phyloP scores from a whole-genome alignment of 1,284 basidiomycete genomes.

The Tilletia indica region DNA sequence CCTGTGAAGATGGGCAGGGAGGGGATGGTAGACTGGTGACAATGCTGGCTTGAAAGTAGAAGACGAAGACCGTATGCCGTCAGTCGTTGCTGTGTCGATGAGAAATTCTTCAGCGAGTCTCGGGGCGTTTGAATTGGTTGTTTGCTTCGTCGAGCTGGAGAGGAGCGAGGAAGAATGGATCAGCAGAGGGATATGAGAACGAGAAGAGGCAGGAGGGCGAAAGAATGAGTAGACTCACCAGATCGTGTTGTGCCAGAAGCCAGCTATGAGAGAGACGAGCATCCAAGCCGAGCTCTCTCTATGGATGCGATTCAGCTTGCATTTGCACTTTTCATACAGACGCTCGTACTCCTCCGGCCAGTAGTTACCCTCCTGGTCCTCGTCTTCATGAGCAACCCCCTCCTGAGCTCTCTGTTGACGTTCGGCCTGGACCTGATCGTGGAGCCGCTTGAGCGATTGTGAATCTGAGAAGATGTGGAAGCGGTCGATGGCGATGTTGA shows the following conservation, averaged over 20 bases:
- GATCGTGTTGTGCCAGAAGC: not conserved
- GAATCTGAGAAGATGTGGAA: not conserved
- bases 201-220: not conserved
- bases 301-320: not conserved
- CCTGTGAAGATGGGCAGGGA: no score
- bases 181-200: not conserved
- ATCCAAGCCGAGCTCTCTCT: not conserved
- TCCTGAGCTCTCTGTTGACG: not conserved
- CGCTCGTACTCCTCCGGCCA: constrained; percentile 4
- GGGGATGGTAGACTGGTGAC: no score
- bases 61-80: not conserved
- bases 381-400: not conserved
- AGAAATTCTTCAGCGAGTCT: not conserved
- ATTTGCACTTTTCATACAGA: not conserved
- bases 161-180: not conserved
- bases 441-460: not conserved
- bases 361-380: not conserved
- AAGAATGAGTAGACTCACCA: not conserved
- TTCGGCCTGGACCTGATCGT: no score
- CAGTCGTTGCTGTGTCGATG: no score
- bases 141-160: not conserved
- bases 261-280: not conserved
- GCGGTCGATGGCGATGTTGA: not conserved
- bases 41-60: not conserved
- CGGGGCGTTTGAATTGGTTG: not conserved